Percentiles rank a stretch among this genome's conserved stretches.
Evolutionary conservation across 495 filamentous ascomycete species (phyloP).

Genomic region (Xylaria scruposa): DNA sequence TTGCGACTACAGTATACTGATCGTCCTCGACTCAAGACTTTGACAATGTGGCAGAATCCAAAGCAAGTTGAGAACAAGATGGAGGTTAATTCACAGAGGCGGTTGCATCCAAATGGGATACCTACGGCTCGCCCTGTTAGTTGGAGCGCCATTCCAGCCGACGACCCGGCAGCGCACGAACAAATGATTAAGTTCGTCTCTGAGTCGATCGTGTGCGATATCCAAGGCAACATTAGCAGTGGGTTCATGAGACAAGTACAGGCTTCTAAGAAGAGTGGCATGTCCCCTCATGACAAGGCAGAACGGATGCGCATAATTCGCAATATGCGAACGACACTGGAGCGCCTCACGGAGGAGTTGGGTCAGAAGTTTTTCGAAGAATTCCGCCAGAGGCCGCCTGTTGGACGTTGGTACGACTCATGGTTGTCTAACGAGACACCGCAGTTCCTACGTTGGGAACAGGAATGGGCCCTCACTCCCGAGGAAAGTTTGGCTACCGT

Average conservation of each 20-base stretch:
- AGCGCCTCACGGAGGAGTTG: constrained; percentile 28
- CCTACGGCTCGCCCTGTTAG: constrained; percentile 21
- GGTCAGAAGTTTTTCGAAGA: constrained; percentile 29
- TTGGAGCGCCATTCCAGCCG: constrained; percentile 26
- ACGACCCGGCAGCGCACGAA: constrained; percentile 26
- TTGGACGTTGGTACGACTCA: constrained; percentile 29
- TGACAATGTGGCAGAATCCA: constrained; percentile 1
- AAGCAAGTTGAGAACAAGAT: not conserved
- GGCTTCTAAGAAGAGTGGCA: constrained; percentile 24
- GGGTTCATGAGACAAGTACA: constrained; percentile 27
- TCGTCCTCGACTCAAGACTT: not conserved
- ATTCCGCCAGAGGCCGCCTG: constrained; percentile 22
- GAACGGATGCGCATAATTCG: constrained; percentile 29
- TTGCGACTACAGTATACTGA: not conserved
- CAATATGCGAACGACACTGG: constrained; percentile 26
- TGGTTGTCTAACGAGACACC: constrained; percentile 28
- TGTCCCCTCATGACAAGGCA: constrained; percentile 29
- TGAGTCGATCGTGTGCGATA: constrained; percentile 24
- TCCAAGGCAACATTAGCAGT: constrained; percentile 26
- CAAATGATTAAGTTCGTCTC: constrained; percentile 30
- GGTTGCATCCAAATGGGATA: constrained; percentile 16
- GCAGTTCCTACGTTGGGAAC: constrained; percentile 24
- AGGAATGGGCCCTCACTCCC: constrained; percentile 24
- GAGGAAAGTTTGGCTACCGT: constrained; percentile 1
- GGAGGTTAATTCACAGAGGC: constrained; percentile 14